A percentile compares a stretch with the other conserved stretches of the same genome.
phyloP scores from a whole-genome alignment of 2,329 filamentous ascomycete genomes.

The Achaetomium macrosporum region DNA sequence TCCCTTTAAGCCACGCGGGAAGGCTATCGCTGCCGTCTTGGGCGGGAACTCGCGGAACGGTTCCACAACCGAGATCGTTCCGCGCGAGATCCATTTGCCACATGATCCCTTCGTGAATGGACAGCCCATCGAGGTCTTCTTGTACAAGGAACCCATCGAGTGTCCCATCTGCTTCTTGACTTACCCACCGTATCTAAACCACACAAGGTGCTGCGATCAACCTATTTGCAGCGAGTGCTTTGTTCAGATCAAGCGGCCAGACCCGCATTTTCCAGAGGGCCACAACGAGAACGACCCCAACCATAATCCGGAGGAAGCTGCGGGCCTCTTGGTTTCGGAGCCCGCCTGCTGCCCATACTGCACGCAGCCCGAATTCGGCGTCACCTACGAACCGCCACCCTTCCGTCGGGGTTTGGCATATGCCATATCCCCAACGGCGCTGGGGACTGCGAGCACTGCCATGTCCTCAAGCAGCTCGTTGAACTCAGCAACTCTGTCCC shows the following conservation, averaged over 20 bases:
- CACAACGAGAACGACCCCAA: slow-evolving; percentile 40
- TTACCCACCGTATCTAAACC: slow-evolving; percentile 91
- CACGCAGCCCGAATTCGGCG: slow-evolving; percentile 87
- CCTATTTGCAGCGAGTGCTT: slow-evolving; percentile 98
- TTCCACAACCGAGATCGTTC: slow-evolving; percentile 64
- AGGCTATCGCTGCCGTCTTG: slow-evolving; percentile 78
- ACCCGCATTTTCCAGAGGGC: slow-evolving; percentile 84
- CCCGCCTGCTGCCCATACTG: slow-evolving; percentile 92
- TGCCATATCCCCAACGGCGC: slow-evolving; percentile 42
- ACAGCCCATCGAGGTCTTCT: slow-evolving; percentile 83
- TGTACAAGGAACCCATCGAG: slow-evolving; percentile 87
- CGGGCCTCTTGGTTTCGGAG: slow-evolving; percentile 75
- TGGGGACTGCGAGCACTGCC: slow-evolving; percentile 56
- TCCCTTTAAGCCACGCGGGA: slow-evolving; percentile 75
- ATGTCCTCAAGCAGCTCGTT: slow-evolving; percentile 85
- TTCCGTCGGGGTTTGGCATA: slow-evolving; percentile 81
- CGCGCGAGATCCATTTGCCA: slow-evolving; percentile 73
- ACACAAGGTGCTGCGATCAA: slow-evolving; percentile 91
- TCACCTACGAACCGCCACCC: slow-evolving; percentile 86
- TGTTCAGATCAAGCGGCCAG: slow-evolving; percentile 92
- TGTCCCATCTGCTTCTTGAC: slow-evolving; percentile 97
- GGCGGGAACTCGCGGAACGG: slow-evolving; percentile 67
- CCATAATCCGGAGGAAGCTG: slow-evolving; percentile 43
- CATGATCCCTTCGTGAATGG: slow-evolving; percentile 87
- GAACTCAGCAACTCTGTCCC: slow-evolving; percentile 48